phyloP scores from a whole-genome alignment of 2,329 filamentous ascomycete genomes.

The Akanthomyces muscarius region DNA sequence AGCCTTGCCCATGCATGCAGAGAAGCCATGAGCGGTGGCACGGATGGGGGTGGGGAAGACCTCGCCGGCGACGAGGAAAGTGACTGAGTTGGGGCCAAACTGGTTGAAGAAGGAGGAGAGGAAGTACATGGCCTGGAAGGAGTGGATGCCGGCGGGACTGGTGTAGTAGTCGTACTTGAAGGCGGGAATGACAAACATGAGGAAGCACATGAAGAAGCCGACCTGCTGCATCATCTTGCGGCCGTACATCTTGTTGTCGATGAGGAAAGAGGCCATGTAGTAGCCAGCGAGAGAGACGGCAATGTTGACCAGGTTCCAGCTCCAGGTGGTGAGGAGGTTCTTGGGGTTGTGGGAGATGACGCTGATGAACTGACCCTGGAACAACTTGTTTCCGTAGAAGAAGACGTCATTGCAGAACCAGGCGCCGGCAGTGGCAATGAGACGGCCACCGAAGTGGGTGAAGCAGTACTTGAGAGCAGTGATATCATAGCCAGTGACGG shows the following conservation, averaged over 20 bases:
- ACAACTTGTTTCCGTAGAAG: constrained; percentile 99
- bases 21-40: constrained; percentile 90
- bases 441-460: constrained; percentile 77
- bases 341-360: constrained; percentile 67
- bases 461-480: constrained; percentile 75
- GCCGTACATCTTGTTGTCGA: constrained; percentile 95
- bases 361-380: constrained; percentile 84
- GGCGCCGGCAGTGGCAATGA: constrained; percentile 78
- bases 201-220: constrained; percentile 88
- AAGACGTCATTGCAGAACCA: constrained; percentile 99
- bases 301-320: constrained; percentile 90
- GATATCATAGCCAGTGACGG: constrained; percentile 91
- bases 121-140: constrained; percentile 99
- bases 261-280: constrained; percentile 82
- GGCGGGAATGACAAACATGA: constrained; percentile 87
- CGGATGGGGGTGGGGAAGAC: constrained; percentile 94
- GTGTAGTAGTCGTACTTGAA: constrained; percentile 87
- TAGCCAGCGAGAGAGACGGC: constrained; percentile 82
- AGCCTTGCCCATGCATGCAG: constrained; percentile 84
- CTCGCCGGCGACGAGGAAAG: constrained; percentile 92
- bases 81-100: constrained; percentile 93
- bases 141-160: constrained; percentile 63
- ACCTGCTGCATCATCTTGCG: constrained; percentile 95
- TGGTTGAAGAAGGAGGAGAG: constrained; percentile 98
- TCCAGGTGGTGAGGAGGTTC: constrained; percentile 81